Evolutionary conservation across 2,329 filamentous ascomycete genomes (phyloP).

Genomic region (Aspergillus luchuensis): DNA sequence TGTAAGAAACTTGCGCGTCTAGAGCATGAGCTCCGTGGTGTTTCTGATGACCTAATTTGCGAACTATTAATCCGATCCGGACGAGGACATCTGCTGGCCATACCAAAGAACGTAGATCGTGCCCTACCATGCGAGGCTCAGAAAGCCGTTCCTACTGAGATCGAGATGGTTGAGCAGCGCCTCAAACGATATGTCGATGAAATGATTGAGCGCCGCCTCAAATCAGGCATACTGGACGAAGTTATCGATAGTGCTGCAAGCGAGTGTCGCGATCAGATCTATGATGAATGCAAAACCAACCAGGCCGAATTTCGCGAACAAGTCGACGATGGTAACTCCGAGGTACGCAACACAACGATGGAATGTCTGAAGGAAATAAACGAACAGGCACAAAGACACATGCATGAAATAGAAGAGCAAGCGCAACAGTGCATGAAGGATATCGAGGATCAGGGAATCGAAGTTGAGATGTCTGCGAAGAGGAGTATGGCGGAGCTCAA

Average conservation of each 20-base stretch:
- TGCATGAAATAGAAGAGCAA: conserved; percentile 18
- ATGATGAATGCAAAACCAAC: conserved; percentile 19
- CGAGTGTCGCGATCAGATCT: conserved; percentile 22
- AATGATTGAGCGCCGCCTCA: conserved; percentile 14
- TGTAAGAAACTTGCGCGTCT: conserved; percentile 16
- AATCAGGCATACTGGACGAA: conserved; percentile 18
- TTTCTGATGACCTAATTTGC: conserved; percentile 20
- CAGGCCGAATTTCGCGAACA: conserved; percentile 22
- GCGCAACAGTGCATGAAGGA: conserved; percentile 18
- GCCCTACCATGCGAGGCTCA: conserved; percentile 13
- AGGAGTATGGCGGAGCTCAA: conserved; percentile 10
- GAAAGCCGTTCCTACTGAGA: conserved; percentile 9
- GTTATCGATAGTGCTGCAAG: conserved; percentile 18
- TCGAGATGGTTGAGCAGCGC: conserved; percentile 15
- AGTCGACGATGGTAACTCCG: conserved; percentile 20
- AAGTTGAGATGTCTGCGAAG: conserved; percentile 17
- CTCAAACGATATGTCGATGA: conserved; percentile 19
- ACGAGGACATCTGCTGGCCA: conserved; percentile 22
- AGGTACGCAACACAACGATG: conserved; percentile 19
- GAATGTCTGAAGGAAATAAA: conserved; percentile 19
- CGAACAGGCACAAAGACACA: conserved; percentile 15
- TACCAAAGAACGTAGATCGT: conserved; percentile 14
- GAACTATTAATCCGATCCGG: conserved; percentile 20
- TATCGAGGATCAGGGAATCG: conserved; percentile 15
- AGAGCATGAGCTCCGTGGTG: conserved; percentile 18